Evolutionary conservation across 2,329 filamentous ascomycete species (phyloP), one percentile per base, ranked within the genome.

Genomic region (Diaporthe capsici): DNA sequence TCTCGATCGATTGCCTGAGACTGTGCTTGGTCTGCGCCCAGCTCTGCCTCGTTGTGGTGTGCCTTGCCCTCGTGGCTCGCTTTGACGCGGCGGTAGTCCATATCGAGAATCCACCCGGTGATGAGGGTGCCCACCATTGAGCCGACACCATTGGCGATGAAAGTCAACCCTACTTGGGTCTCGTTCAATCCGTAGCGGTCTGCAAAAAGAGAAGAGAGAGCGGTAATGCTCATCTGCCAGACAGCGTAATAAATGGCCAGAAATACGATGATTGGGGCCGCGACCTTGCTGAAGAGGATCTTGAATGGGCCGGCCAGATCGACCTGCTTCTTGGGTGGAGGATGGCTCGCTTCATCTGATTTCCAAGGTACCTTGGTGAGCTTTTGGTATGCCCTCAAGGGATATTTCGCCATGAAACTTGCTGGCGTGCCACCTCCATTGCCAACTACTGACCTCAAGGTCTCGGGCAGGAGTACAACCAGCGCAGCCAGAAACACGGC

Each of bases 291-390:
- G 78, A 92, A 88, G 76, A 95, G 90, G 0, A 97, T 95, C 79
- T 91, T 92, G 77, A 98, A 87, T 83, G 98, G 98, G 84, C 98
- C 95, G 76, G 97, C 91, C 83, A 98, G 96, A 81, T 94, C 95
- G 58, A 77, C 25, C 9, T n/a, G 71, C 4, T 73, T 44, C 42
- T 70, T 74, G 17, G 51, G 22, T 1, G 42, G 71, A 7, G 71
- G 55, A 20, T 71, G n/a, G 37, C 61, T 61, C 12, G 28, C 44
- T 10, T 67, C 71, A n/a, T 72, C 47, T 34, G 65, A 67, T 20
- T 47, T 73, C 25, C 74, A 72, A 34, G 17, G 67, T 15, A 60
- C 28, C 71, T 79, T 79, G 55, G 76, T 77, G 65, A 75, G 57
- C 20, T 79, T 76, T 57, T 81, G 80, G 76, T 78, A 81, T n/a